A percentile compares a stretch with the other conserved stretches of the same genome.
These are phyloP conservation scores for Scheffersomyces lignosus DNA, from an alignment of 805 yeast species.

Conservation along the genomic window DNA sequence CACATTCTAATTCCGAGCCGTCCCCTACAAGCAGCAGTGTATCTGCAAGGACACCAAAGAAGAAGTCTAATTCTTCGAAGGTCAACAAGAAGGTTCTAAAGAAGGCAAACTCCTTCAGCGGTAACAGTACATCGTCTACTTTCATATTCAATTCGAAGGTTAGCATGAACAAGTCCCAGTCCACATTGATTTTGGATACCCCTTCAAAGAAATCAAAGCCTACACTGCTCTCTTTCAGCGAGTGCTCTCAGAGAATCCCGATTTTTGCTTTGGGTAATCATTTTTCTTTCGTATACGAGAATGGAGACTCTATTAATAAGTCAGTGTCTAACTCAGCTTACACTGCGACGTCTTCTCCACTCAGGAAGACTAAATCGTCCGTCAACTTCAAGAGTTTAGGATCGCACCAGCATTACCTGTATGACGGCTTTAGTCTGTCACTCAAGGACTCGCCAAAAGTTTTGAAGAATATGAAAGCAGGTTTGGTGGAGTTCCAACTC, in stretches of 20 bases:
- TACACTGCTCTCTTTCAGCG: constrained; percentile 8
- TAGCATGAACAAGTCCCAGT: background rate
- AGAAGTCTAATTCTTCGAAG: constrained; percentile 8
- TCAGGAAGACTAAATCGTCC: constrained; percentile 6
- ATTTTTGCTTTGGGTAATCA: constrained; percentile 7
- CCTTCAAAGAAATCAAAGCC: constrained; percentile 5
- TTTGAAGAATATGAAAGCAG: constrained; percentile 13
- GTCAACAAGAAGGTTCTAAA: constrained; percentile 10
- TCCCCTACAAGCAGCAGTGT: background rate
- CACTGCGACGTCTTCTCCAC: background rate
- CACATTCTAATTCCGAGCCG: background rate
- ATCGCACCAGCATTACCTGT: constrained; percentile 3
- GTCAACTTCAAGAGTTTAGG: constrained; percentile 1
- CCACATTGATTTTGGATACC: background rate
- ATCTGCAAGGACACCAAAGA: constrained; percentile 2
- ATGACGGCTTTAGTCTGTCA: background rate
- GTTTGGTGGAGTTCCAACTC: constrained; percentile 15
- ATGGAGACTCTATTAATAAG: background rate
- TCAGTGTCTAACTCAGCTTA: background rate
- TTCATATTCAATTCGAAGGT: background rate
- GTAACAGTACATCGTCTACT: background rate
- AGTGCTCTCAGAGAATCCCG: constrained; percentile 9
- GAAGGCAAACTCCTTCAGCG: constrained; percentile 4
- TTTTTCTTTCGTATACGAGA: constrained; percentile 13
- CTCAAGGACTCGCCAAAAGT: constrained; percentile 4